Base-by-base conservation (phyloP, 495 filamentous ascomycete genomes). In the Ascodesmis nigricans region DNA sequence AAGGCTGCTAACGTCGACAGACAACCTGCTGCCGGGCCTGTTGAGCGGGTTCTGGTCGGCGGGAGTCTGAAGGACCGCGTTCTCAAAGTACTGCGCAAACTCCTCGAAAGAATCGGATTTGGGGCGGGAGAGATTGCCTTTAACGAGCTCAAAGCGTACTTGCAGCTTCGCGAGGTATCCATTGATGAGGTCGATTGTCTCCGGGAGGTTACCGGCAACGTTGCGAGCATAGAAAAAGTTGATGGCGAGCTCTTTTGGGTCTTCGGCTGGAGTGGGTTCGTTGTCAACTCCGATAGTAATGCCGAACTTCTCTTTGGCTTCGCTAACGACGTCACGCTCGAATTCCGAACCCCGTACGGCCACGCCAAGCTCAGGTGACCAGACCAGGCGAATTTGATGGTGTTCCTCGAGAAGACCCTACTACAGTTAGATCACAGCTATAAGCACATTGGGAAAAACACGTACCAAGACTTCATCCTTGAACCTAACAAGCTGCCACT, bases 61-160 rank as follows among this genome's bases (percentile, higher is more conserved):
- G n/a, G n/a, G n/a, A n/a, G n/a, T n/a, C 54, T 95, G 90, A 21
- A 99, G 64, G 21, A 99, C 59, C 58, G 93, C 93, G 0, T 82
- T 87, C 54, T 92, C 75, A 55, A 99, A 99, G 62, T 79, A 93
- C 17, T 79, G 83, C 20, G 92, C 65, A 25, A 80, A 83, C 40
- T 95, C 90, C 48, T 95, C 87, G 49, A 95, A 99, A 1, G 87
- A 91, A 56, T 99, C 87, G 3, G 87, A 93, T 61, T 95, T 93
- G 32, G 87, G 90, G 29, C 84, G 75, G 0, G 84, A 81, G 41
- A 95, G 84, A 9, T 80, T 73, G 32, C 90, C 87, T 54, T 87
- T 91, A 44, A 99, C 71, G 15, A 78, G 70, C 28, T 67, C 78
- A 2, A 74, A 72, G 42, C 91, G 78, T 21, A 92, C 66, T n/a